Percentiles rank a stretch among this genome's conserved stretches.
Evolutionary conservation across 1,284 basidiomycete species (phyloP).

Genomic region (Cutaneotrichosporon cyanovorans): DNA sequence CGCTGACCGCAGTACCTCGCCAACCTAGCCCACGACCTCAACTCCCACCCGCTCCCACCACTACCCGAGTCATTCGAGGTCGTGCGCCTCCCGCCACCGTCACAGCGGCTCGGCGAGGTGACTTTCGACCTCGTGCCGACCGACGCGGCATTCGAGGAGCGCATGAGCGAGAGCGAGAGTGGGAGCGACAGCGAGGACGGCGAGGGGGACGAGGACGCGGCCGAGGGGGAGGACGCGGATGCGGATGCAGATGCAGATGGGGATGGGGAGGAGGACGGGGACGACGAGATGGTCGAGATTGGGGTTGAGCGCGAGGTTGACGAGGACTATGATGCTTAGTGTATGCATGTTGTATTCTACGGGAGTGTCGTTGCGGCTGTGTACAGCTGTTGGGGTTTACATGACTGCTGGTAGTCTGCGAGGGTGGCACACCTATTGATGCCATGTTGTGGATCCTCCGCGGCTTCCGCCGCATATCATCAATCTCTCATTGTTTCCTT

Average conservation of each 20-base stretch:
- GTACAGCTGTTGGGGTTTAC: too few species aligned
- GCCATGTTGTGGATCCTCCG: too few species aligned
- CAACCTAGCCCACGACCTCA: slow-evolving; percentile 82
- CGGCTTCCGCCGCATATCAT: too few species aligned
- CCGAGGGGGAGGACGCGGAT: slow-evolving; percentile 12
- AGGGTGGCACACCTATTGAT: too few species aligned
- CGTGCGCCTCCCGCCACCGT: slow-evolving; percentile 67
- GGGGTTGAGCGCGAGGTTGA: slow-evolving; percentile 29
- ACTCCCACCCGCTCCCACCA: slow-evolving; percentile 76
- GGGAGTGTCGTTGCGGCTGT: too few species aligned
- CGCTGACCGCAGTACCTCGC: slow-evolving; percentile 64
- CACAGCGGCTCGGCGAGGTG: slow-evolving; percentile 78
- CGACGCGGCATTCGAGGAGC: slow-evolving; percentile 51
- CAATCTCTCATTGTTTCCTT: too few species aligned
- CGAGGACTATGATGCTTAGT: slow-evolving; percentile 40
- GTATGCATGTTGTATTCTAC: not conserved
- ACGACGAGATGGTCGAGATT: slow-evolving; percentile 35
- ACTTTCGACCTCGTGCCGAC: slow-evolving; percentile 92
- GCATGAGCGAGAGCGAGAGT: slow-evolving; percentile 17
- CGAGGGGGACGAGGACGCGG: slow-evolving; percentile 21
- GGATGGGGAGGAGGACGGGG: slow-evolving; percentile 32
- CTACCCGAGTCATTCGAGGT: slow-evolving; percentile 89
- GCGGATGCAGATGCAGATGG: slow-evolving; percentile 19
- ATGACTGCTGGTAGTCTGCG: too few species aligned
- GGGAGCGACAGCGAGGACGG: slow-evolving; percentile 17